These are phyloP conservation scores for Acrodontium crateriforme DNA, from an alignment of 2,329 filamentous ascomycete species.

Conservation along the genomic window DNA sequence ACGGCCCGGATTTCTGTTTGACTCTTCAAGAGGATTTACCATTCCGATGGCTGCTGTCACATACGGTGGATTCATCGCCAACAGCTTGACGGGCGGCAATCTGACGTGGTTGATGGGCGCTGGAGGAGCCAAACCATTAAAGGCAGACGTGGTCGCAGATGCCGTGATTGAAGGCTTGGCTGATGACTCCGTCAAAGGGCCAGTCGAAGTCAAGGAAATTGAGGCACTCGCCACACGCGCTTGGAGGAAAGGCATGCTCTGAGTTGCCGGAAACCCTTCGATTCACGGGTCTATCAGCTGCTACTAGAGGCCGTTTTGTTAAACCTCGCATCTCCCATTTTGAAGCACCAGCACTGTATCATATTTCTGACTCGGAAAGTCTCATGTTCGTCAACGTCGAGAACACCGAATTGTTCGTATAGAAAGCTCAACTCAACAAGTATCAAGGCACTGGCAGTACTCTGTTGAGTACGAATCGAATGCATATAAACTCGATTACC, in stretches of 20 bases:
- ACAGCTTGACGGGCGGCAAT: constrained; percentile 60
- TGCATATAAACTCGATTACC: no score
- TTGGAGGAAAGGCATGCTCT: constrained; percentile 88
- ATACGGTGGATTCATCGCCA: constrained; percentile 61
- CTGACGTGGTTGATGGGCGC: constrained; percentile 67
- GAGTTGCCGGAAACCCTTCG: no score
- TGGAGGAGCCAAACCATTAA: constrained; percentile 71
- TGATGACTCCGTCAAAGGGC: constrained; percentile 58
- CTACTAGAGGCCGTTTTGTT: no score
- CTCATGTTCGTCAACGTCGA: no score
- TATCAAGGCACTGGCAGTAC: no score
- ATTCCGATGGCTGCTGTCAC: constrained; percentile 70
- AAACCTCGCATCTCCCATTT: no score
- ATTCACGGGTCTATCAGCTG: no score
- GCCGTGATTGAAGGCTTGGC: constrained; percentile 78
- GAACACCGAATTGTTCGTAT: no score
- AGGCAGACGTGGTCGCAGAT: constrained; percentile 75
- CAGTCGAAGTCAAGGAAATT: constrained; percentile 65
- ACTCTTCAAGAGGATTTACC: constrained; percentile 66
- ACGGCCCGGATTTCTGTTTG: constrained; percentile 79
- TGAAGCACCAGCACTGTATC: no score
- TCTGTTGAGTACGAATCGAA: no score
- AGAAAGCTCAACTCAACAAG: no score
- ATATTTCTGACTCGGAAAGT: no score
- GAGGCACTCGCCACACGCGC: constrained; percentile 66